Percentiles rank a stretch among this genome's conserved stretches.
These are phyloP conservation scores for Filobasidium uniguttulatum DNA, from an alignment of 1,284 basidiomycete species.

Conservation along the genomic window DNA sequence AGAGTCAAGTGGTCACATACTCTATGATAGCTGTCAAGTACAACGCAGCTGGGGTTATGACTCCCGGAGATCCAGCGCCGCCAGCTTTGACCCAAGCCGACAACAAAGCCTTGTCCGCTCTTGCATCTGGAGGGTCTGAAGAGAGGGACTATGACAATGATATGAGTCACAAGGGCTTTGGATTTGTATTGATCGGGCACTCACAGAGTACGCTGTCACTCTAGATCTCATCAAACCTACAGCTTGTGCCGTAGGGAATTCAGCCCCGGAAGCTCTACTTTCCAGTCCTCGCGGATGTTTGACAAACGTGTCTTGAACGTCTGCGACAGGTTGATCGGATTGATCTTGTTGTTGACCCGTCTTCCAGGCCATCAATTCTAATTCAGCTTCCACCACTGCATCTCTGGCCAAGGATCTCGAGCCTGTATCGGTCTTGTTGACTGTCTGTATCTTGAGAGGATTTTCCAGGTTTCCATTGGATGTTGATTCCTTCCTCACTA, in stretches of 20 bases:
- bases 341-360: conserved; percentile 48
- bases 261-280: background rate
- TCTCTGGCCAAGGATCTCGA: conserved; percentile 55
- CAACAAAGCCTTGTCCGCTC: conserved; percentile 15
- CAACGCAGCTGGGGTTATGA: conserved; percentile 61
- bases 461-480: background rate
- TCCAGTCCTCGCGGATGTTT: conserved; percentile 24
- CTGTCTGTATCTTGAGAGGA: background rate
- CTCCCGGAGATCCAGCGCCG: conserved; percentile 27
- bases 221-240: conserved; percentile 30
- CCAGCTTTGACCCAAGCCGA: conserved; percentile 25
- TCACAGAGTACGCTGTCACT: conserved; percentile 30
- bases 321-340: no score
- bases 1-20: conserved; percentile 42
- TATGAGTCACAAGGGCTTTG: background rate
- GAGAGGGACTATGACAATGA: conserved; percentile 24
- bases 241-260: conserved; percentile 27
- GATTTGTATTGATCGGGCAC: conserved; percentile 10
- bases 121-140: conserved; percentile 16
- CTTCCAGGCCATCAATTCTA: conserved; percentile 74
- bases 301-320: conserved; percentile 11
- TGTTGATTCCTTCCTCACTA: no score
- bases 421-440: background rate
- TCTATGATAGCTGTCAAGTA: conserved; percentile 87
- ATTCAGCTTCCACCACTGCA: conserved; percentile 77